These are phyloP conservation scores for Maudiozyma saulgeensis DNA, from an alignment of 805 yeast species.

Conservation along the genomic window DNA sequence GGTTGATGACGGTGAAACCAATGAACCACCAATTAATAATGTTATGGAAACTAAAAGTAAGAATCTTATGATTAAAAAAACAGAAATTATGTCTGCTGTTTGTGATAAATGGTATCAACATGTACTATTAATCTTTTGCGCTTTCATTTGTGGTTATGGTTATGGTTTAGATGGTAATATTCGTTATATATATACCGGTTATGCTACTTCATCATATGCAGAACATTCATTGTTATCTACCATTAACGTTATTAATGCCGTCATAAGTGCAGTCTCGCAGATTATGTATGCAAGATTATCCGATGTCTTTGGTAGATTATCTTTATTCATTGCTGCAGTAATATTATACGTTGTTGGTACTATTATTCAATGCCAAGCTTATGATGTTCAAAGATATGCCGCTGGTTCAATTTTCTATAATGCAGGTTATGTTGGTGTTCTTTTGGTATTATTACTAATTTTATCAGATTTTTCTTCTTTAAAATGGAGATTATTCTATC, in stretches of 20 bases:
- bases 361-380: slow-evolving; percentile 46
- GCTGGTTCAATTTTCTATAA: slow-evolving; percentile 45
- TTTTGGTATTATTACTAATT: slow-evolving; percentile 46
- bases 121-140: slow-evolving; percentile 33
- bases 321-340: slow-evolving; percentile 37
- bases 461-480: slow-evolving; percentile 59
- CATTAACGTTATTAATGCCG: slow-evolving; percentile 41
- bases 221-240: slow-evolving; percentile 45
- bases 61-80: slow-evolving; percentile 39
- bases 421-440: slow-evolving; percentile 54
- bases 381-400: slow-evolving; percentile 42
- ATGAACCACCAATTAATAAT: not conserved
- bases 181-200: slow-evolving; percentile 38
- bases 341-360: slow-evolving; percentile 48
- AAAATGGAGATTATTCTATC: slow-evolving; percentile 60
- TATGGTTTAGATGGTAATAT: slow-evolving; percentile 46
- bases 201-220: slow-evolving; percentile 42
- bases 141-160: slow-evolving; percentile 43
- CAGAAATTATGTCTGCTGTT: slow-evolving; percentile 41
- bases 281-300: slow-evolving; percentile 47
- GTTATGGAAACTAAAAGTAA: slow-evolving; percentile 8
- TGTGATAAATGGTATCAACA: slow-evolving; percentile 31
- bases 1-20: not conserved
- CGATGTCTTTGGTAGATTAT: slow-evolving; percentile 48
- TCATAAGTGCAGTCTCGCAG: slow-evolving; percentile 50